phyloP scores from a whole-genome alignment of 2,329 filamentous ascomycete species.

The Penicillium sp. region DNA sequence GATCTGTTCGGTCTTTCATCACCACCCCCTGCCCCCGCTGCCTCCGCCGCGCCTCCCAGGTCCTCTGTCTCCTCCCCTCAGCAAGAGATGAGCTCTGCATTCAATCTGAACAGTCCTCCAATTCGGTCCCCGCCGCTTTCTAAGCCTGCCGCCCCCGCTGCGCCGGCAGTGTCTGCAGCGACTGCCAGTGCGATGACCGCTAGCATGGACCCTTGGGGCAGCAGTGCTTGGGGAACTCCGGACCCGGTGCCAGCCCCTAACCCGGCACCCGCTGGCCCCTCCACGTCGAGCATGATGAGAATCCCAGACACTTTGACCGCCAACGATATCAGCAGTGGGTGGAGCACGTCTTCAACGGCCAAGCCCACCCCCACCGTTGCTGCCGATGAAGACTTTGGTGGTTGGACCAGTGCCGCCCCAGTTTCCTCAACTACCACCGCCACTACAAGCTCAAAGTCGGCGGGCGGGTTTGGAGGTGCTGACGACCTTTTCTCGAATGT shows the following conservation, averaged over 20 bases:
- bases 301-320: conserved; percentile 45
- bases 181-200: conserved; percentile 36
- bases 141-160: conserved; percentile 39
- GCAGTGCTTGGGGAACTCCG: conserved; percentile 71
- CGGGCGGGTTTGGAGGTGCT: conserved; percentile 54
- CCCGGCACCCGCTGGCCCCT: conserved; percentile 28
- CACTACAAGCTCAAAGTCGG: conserved; percentile 47
- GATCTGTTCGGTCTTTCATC: conserved; percentile 75
- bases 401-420: conserved; percentile 74
- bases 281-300: conserved; percentile 35
- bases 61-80: conserved; percentile 35
- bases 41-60: conserved; percentile 42
- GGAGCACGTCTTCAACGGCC: conserved; percentile 41
- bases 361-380: conserved; percentile 58
- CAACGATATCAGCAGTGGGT: conserved; percentile 62
- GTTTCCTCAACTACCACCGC: conserved; percentile 37
- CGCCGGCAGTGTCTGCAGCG: conserved; percentile 43
- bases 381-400: conserved; percentile 91
- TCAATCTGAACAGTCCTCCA: conserved; percentile 64
- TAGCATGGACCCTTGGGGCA: conserved; percentile 72
- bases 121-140: conserved; percentile 39
- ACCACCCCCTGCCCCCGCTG: conserved; percentile 37
- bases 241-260: conserved; percentile 50
- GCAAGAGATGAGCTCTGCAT: conserved; percentile 58
- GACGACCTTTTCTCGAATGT: conserved; percentile 96